A percentile compares a stretch with the other conserved stretches of the same genome.
Evolutionary conservation across 495 filamentous ascomycete genomes (phyloP).

Genomic region (Beverwykella pulmonaria): DNA sequence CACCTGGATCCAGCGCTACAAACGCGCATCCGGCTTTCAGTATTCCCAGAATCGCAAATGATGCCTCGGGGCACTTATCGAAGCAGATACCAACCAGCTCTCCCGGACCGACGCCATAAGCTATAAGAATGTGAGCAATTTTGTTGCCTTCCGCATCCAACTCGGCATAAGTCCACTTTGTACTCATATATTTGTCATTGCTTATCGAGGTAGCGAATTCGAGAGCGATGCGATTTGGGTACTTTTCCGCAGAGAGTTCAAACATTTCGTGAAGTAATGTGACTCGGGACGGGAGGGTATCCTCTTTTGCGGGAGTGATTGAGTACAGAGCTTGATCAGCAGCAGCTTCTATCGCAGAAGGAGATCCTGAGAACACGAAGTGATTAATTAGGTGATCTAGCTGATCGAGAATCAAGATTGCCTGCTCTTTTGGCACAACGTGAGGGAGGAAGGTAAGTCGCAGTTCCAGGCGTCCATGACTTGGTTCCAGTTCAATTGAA

Average conservation of each 20-base stretch:
- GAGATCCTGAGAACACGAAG: constrained; percentile 49
- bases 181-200: constrained; percentile 41
- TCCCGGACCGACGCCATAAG: constrained; percentile 47
- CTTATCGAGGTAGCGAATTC: constrained; percentile 59
- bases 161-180: constrained; percentile 64
- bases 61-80: constrained; percentile 77
- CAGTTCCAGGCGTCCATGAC: constrained; percentile 51
- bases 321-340: constrained; percentile 53
- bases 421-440: constrained; percentile 65
- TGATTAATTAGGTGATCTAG: constrained; percentile 58
- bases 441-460: constrained; percentile 64
- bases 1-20: constrained; percentile 69
- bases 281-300: constrained; percentile 46
- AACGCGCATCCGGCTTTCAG: constrained; percentile 82
- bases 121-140: constrained; percentile 58
- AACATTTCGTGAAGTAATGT: constrained; percentile 66
- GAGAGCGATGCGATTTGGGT: constrained; percentile 58
- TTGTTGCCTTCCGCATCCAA: constrained; percentile 63
- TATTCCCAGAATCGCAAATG: constrained; percentile 76
- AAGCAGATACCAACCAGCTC: constrained; percentile 75
- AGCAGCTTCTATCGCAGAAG: constrained; percentile 23
- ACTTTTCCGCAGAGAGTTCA: constrained; percentile 49
- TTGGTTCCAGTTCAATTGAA: constrained; percentile 71
- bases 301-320: constrained; percentile 54
- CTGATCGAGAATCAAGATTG: constrained; percentile 61